Evolutionary conservation across 2,329 filamentous ascomycete genomes (phyloP).

Genomic region (Talaromyces piceae): DNA sequence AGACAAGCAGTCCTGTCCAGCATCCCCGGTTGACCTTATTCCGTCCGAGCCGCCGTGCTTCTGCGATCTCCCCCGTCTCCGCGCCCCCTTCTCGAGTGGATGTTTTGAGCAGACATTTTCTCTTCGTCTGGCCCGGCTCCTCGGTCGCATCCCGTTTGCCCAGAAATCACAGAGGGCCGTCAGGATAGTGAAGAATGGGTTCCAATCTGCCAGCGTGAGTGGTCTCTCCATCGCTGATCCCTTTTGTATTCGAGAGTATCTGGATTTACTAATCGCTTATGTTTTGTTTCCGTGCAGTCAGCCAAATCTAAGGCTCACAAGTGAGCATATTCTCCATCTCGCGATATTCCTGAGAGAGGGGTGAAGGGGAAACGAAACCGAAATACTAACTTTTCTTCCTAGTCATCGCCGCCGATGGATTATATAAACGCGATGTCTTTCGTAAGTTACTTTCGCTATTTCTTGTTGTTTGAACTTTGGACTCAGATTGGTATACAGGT

Average conservation of each 20-base stretch:
- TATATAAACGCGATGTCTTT: constrained; percentile 99
- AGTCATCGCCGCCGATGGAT: constrained; percentile 98
- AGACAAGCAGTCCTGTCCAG: too few species aligned
- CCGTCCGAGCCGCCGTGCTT: neutral
- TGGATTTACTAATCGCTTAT: constrained; percentile 16
- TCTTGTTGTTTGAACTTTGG: neutral
- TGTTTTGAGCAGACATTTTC: constrained; percentile 25
- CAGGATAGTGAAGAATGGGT: constrained; percentile 41
- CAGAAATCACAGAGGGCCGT: constrained; percentile 17
- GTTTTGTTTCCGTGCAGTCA: constrained; percentile 45
- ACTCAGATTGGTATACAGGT: constrained; percentile 47
- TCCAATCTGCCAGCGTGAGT: constrained; percentile 59
- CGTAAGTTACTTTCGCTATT: constrained; percentile 53
- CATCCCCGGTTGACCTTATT: too few species aligned
- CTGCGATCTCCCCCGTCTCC: neutral
- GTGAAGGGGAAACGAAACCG: constrained; percentile 3
- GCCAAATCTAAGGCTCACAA: constrained; percentile 87
- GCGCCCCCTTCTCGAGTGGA: constrained; percentile 19
- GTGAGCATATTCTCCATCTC: constrained; percentile 45
- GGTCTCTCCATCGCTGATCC: neutral
- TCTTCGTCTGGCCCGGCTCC: constrained; percentile 29
- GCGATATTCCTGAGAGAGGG: neutral
- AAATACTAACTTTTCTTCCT: constrained; percentile 15
- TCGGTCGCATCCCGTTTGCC: constrained; percentile 19
- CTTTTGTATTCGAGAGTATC: neutral